Percentiles rank a stretch among this genome's conserved stretches.
Conservation (phyloP, 108 stramenopile species). For the Seminavis robusta region DNA sequence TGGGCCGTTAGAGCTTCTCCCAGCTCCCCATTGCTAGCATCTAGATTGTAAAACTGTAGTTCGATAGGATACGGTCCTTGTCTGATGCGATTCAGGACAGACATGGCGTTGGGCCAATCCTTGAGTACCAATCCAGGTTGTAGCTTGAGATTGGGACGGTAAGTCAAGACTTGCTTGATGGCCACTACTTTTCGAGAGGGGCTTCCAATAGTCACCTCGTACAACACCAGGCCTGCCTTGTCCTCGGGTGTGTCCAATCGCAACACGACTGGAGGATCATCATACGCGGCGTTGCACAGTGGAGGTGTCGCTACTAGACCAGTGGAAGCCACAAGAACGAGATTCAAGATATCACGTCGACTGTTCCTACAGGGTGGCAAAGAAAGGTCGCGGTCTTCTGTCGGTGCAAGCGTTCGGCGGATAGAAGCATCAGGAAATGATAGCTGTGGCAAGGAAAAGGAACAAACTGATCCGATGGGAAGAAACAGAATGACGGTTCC, state of each 20-base stretch:
- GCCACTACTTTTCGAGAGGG: constrained; percentile 4
- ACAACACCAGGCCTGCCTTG: constrained; percentile 1
- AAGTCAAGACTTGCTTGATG: constrained; percentile 9
- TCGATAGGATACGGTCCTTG: constrained; percentile 46
- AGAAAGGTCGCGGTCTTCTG: no score
- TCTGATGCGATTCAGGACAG: constrained; percentile 24
- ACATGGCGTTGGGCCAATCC: constrained; percentile 6
- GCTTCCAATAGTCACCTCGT: constrained; percentile 3
- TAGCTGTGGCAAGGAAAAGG: no score
- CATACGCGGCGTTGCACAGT: no score
- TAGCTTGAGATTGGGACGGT: constrained; percentile 5
- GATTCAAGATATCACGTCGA: no score
- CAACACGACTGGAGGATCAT: no score
- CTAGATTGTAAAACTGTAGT: constrained; percentile 42
- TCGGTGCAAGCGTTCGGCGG: no score
- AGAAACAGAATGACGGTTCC: no score
- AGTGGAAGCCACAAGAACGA: no score
- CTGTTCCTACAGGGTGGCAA: no score
- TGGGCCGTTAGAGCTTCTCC: constrained; percentile 36
- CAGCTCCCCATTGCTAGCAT: constrained; percentile 50
- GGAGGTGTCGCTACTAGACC: no score
- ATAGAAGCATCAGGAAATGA: no score
- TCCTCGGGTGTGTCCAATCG: background rate
- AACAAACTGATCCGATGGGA: no score
- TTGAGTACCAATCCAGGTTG: constrained; percentile 25